Conservation (phyloP, 2,329 filamentous ascomycete species). For the Verticillium nonalfalfae region DNA sequence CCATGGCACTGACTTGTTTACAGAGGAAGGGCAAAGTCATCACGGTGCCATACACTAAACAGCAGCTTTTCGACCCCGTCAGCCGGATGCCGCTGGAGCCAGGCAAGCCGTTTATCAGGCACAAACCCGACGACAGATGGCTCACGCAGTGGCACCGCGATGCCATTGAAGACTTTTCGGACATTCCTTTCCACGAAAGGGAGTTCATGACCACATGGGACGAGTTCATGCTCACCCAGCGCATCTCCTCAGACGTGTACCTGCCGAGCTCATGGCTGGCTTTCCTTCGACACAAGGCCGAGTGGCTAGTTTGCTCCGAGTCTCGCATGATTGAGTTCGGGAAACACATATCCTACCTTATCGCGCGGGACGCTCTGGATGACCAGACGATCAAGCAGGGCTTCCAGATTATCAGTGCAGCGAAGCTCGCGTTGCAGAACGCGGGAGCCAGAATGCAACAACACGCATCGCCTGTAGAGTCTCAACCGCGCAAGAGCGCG, state of each 20-base stretch:
- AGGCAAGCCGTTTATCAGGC: conserved; percentile 35
- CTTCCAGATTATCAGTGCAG: conserved; percentile 32
- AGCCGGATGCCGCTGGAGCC: conserved; percentile 46
- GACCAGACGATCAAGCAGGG: conserved; percentile 36
- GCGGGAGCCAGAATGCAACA: not conserved
- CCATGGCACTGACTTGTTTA: conserved; percentile 2
- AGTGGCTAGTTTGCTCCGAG: conserved; percentile 43
- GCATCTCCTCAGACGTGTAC: conserved; percentile 44
- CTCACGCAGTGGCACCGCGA: conserved; percentile 54
- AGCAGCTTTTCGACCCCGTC: conserved; percentile 50
- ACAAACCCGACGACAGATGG: conserved; percentile 44
- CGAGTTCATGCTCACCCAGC: conserved; percentile 43
- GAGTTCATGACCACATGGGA: conserved; percentile 56
- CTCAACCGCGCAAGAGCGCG: conserved; percentile 32
- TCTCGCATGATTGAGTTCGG: conserved; percentile 47
- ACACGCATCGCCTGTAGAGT: conserved; percentile 18
- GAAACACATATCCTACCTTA: conserved; percentile 45
- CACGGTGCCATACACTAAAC: conserved; percentile 41
- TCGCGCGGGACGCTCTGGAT: conserved; percentile 39
- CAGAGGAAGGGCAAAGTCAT: conserved; percentile 17
- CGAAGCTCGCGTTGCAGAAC: not conserved
- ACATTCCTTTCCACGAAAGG: conserved; percentile 46
- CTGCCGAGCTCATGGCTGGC: conserved; percentile 44
- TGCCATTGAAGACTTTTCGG: conserved; percentile 49
- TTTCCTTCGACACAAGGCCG: conserved; percentile 43